Evolutionary conservation across 805 yeast genomes (phyloP).

Genomic region (Lipomyces sp.): DNA sequence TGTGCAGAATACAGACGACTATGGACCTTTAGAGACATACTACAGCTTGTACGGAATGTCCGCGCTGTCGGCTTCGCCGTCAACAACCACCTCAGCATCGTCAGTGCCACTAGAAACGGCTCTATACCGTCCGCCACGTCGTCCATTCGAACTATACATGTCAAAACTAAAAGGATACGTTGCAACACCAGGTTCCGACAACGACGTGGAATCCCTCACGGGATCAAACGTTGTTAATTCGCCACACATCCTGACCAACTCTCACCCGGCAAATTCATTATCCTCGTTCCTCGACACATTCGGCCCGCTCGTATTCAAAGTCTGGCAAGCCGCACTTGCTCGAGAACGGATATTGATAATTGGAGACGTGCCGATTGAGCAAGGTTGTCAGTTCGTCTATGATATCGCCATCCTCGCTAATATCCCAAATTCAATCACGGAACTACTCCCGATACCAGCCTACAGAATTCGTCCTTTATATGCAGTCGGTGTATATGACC

Average conservation of each 20-base stretch:
- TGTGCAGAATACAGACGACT: conserved; percentile 21
- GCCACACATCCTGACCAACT: conserved; percentile 18
- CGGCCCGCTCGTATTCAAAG: conserved; percentile 68
- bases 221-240: conserved; percentile 48
- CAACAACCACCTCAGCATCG: conserved; percentile 51
- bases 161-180: conserved; percentile 20
- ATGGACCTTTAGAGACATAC: conserved; percentile 24
- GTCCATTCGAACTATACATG: conserved; percentile 29
- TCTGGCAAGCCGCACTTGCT: conserved; percentile 67
- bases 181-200: conserved; percentile 16
- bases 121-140: conserved; percentile 32
- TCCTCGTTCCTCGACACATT: conserved; percentile 53
- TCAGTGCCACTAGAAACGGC: conserved; percentile 53
- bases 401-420: conserved; percentile 64
- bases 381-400: conserved; percentile 58
- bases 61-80: conserved; percentile 36
- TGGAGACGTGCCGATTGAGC: conserved; percentile 45
- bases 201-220: conserved; percentile 21
- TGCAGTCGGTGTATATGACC: conserved; percentile 30
- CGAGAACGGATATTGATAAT: conserved; percentile 59
- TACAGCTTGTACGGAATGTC: conserved; percentile 24
- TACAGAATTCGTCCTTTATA: conserved; percentile 32
- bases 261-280: conserved; percentile 48
- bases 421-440: conserved; percentile 60
- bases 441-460: conserved; percentile 44